phyloP scores from a whole-genome alignment of 306 rosid genomes.

The Casuarina equisetifolia region DNA sequence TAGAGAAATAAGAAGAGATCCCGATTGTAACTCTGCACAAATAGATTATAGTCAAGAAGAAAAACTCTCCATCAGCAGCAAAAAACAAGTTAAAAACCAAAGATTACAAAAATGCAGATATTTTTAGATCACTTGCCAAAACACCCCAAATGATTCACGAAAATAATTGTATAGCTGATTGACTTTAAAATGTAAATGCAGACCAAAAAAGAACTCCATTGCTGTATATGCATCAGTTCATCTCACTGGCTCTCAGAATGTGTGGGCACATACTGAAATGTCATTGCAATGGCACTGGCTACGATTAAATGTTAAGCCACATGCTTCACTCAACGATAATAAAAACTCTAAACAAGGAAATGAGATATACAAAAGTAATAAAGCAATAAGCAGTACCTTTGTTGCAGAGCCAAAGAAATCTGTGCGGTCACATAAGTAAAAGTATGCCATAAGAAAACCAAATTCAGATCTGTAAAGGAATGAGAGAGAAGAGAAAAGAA shows the following conservation, averaged over 20 bases:
- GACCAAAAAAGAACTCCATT: neutral
- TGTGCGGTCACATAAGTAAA: constrained; percentile 84
- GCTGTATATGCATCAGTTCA: neutral
- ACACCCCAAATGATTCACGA: neutral
- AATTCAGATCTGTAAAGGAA: constrained; percentile 67
- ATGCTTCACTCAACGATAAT: constrained; percentile 12
- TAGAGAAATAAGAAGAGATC: constrained; percentile 87
- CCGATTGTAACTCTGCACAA: constrained; percentile 89
- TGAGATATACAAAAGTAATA: constrained; percentile 9
- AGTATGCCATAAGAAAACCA: constrained; percentile 71
- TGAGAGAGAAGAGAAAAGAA: constrained; percentile 16
- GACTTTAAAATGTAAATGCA: neutral
- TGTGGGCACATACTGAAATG: neutral
- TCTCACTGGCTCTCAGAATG: neutral
- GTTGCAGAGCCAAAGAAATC: constrained; percentile 71
- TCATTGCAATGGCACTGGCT: neutral
- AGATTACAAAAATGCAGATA: neutral
- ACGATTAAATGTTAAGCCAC: neutral
- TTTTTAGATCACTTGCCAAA: no score
- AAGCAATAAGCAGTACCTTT: constrained; percentile 51
- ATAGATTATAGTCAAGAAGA: constrained; percentile 24
- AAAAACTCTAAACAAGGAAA: constrained; percentile 5
- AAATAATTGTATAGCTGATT: neutral
- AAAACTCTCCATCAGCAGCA: constrained; percentile 13
- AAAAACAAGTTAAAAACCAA: neutral